These are phyloP conservation scores for Trichocladium uniseriatum DNA, from an alignment of 495 filamentous ascomycete genomes.

Conservation along the genomic window DNA sequence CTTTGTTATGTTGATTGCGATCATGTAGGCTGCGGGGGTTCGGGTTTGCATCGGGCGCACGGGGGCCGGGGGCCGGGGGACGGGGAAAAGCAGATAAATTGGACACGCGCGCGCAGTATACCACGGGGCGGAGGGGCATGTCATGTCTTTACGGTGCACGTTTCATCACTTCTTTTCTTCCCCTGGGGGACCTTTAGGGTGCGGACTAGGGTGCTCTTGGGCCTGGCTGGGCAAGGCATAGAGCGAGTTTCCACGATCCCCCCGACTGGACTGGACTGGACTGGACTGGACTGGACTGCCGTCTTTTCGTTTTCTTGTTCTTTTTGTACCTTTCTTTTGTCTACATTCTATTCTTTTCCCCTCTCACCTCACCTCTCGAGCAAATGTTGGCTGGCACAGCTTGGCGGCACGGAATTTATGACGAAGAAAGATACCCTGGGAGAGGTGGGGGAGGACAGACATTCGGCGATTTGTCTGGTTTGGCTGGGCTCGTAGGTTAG, in stretches of 20 bases:
- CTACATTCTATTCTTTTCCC: too few relatives aligned
- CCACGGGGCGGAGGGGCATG: too few relatives aligned
- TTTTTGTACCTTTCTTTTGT: slow-evolving; percentile 1
- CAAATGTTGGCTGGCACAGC: not conserved
- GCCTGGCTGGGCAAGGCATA: slow-evolving; percentile 7
- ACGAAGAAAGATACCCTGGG: slow-evolving; percentile 2
- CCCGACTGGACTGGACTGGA: not conserved
- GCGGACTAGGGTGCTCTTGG: too few relatives aligned
- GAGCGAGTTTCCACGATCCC: slow-evolving; percentile 1
- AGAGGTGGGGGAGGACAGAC: not conserved
- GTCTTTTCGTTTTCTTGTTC: not conserved
- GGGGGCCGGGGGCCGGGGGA: too few relatives aligned
- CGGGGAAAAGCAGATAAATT: too few relatives aligned
- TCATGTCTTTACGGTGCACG: too few relatives aligned
- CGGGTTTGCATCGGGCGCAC: too few relatives aligned
- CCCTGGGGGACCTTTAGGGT: too few relatives aligned
- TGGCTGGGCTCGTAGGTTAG: not conserved
- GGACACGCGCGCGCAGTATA: too few relatives aligned
- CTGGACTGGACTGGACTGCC: not conserved
- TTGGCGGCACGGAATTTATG: not conserved
- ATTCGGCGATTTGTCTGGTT: not conserved
- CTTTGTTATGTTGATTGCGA: too few relatives aligned
- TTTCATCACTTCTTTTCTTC: not conserved
- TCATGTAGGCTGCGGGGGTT: too few relatives aligned
- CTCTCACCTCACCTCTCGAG: not conserved